Conservation (phyloP, 1,284 basidiomycete species). For the Trametes hirsuta region DNA sequence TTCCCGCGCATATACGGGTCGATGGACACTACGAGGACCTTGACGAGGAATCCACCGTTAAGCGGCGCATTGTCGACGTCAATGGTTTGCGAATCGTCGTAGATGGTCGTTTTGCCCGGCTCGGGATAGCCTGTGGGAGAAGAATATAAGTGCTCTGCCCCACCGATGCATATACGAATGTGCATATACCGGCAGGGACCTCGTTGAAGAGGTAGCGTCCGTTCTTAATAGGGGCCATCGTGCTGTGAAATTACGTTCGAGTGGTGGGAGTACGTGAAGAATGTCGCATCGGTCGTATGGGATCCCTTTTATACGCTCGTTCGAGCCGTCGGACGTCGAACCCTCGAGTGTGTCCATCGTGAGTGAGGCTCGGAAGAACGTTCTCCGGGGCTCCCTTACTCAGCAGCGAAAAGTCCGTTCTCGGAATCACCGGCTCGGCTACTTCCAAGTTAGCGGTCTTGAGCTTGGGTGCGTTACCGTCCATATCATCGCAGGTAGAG, state of each 20-base stretch:
- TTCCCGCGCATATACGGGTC: conserved; percentile 50
- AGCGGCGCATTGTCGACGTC: conserved; percentile 52
- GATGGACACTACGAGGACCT: conserved; percentile 48
- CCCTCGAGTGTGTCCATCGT: too few relatives aligned
- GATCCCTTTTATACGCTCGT: too few relatives aligned
- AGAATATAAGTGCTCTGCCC: too few relatives aligned
- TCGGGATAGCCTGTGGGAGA: conserved; percentile 45
- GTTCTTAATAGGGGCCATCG: conserved; percentile 21
- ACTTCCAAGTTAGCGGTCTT: too few relatives aligned
- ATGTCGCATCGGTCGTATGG: background rate
- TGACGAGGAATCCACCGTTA: conserved; percentile 55
- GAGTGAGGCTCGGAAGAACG: too few relatives aligned
- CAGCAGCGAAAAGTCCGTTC: too few relatives aligned
- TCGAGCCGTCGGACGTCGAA: too few relatives aligned
- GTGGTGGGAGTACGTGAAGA: background rate
- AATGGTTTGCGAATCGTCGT: conserved; percentile 49
- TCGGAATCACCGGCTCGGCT: too few relatives aligned
- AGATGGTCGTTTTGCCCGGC: conserved; percentile 47
- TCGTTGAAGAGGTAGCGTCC: conserved; percentile 24
- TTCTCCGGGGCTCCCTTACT: too few relatives aligned
- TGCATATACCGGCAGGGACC: conserved; percentile 15
- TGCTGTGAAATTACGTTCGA: background rate
- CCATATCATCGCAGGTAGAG: too few relatives aligned
- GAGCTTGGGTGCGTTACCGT: too few relatives aligned
- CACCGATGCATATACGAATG: too few relatives aligned